phyloP scores from a whole-genome alignment of 805 yeast species.

The Teunomyces pallodes region DNA sequence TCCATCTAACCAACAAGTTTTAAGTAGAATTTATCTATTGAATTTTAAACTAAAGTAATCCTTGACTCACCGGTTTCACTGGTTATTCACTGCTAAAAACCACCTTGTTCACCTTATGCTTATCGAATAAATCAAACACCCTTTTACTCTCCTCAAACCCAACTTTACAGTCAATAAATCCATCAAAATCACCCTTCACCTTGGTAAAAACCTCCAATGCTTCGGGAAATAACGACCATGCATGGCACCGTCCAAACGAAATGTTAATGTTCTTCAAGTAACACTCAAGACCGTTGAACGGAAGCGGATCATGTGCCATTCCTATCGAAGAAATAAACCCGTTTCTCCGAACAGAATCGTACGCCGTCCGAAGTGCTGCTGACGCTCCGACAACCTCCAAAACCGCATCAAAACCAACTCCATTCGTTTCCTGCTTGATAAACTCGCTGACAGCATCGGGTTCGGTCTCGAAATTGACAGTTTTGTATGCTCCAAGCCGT shows the following conservation, averaged over 20 bases:
- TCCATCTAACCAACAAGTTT: no score
- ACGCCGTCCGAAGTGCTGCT: conserved; percentile 49
- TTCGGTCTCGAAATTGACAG: conserved; percentile 43
- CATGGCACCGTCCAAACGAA: conserved; percentile 65
- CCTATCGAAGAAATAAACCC: conserved; percentile 61
- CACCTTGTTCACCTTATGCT: conserved; percentile 54
- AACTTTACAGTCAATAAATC: conserved; percentile 49
- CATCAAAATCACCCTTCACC: conserved; percentile 44
- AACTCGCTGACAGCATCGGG: conserved; percentile 21
- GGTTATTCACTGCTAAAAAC: conserved; percentile 35
- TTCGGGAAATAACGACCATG: conserved; percentile 53
- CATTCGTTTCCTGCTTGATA: conserved; percentile 36
- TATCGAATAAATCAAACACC: conserved; percentile 52
- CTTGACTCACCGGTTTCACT: no score
- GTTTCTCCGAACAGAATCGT: conserved; percentile 52
- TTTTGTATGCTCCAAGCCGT: conserved; percentile 48
- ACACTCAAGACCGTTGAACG: conserved; percentile 56
- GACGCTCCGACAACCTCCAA: conserved; percentile 60
- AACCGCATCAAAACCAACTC: conserved; percentile 58
- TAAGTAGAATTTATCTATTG: no score
- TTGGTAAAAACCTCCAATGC: conserved; percentile 47
- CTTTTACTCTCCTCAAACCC: conserved; percentile 43
- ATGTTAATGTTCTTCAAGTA: conserved; percentile 54
- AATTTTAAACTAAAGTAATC: no score
- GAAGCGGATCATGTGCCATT: conserved; percentile 56